phyloP scores from a whole-genome alignment of 805 yeast genomes.

The Candida pseudofarinosa region DNA sequence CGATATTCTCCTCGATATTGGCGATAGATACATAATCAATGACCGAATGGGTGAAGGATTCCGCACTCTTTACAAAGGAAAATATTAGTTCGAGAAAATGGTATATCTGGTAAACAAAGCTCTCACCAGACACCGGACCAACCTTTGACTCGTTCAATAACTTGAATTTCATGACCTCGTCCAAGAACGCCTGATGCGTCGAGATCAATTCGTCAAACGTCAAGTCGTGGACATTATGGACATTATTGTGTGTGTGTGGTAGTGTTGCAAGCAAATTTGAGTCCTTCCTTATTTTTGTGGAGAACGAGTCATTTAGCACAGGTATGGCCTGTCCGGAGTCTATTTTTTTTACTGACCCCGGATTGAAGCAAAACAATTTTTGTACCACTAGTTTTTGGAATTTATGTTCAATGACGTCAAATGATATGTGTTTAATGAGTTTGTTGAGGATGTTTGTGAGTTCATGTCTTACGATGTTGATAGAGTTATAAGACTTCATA shows the following conservation, averaged over 20 bases:
- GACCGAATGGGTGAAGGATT: slow-evolving; percentile 28
- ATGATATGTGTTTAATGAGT: slow-evolving; percentile 38
- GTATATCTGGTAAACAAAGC: slow-evolving; percentile 31
- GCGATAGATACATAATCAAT: slow-evolving; percentile 25
- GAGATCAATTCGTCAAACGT: slow-evolving; percentile 49
- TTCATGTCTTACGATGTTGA: slow-evolving; percentile 36
- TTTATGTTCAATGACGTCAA: slow-evolving; percentile 44
- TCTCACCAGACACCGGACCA: slow-evolving; percentile 27
- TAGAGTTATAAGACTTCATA: slow-evolving; percentile 25
- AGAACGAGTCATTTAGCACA: slow-evolving; percentile 4
- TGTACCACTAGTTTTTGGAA: slow-evolving; percentile 21
- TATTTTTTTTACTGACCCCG: neutral
- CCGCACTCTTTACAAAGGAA: slow-evolving; percentile 29
- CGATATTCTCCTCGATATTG: slow-evolving; percentile 15
- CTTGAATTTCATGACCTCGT: slow-evolving; percentile 25
- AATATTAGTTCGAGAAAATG: slow-evolving; percentile 26
- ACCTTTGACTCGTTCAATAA: slow-evolving; percentile 25
- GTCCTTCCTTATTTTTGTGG: slow-evolving; percentile 2
- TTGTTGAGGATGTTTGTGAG: slow-evolving; percentile 39
- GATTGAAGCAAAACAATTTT: slow-evolving; percentile 17
- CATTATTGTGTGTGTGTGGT: neutral
- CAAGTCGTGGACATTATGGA: slow-evolving; percentile 21
- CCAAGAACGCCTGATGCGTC: slow-evolving; percentile 29
- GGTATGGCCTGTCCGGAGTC: slow-evolving; percentile 1
- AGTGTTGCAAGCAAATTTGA: neutral